phyloP scores from a whole-genome alignment of 169 alveolate species.

The Plasmodium fragile region DNA sequence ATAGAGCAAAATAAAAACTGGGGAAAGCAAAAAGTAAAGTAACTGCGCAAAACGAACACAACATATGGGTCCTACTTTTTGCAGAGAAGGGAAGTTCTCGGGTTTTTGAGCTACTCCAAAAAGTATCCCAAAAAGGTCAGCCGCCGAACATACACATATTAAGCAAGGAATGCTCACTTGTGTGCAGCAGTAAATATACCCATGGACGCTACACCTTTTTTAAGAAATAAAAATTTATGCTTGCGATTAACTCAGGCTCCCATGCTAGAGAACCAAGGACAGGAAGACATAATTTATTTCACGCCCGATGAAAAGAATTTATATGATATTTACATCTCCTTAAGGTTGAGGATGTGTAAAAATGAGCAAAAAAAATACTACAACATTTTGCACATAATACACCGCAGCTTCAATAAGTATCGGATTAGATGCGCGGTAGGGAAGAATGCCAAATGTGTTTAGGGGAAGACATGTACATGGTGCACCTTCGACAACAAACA shows the following conservation, averaged over 20 bases:
- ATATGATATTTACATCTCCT: slow-evolving; percentile 43
- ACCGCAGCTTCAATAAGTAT: slow-evolving; percentile 44
- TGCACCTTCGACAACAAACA: not conserved
- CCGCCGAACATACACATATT: not conserved
- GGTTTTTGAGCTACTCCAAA: slow-evolving; percentile 58
- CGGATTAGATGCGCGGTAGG: slow-evolving; percentile 64
- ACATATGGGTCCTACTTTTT: slow-evolving; percentile 11
- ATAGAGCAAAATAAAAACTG: not conserved
- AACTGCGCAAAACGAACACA: not conserved
- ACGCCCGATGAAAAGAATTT: slow-evolving; percentile 48
- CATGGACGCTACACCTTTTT: not conserved
- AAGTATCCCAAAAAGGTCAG: slow-evolving; percentile 41
- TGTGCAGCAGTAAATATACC: not conserved
- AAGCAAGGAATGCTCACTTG: not conserved
- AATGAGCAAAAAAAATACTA: slow-evolving; percentile 42
- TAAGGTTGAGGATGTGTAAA: slow-evolving; percentile 34
- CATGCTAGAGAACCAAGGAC: slow-evolving; percentile 17
- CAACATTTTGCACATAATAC: slow-evolving; percentile 46
- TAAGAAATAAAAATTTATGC: not conserved
- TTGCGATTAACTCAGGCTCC: slow-evolving; percentile 9
- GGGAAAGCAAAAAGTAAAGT: not conserved
- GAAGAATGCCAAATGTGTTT: not conserved
- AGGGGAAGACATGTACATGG: not conserved
- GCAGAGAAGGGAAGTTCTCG: slow-evolving; percentile 53
- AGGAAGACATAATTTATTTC: slow-evolving; percentile 62